Evolutionary conservation across 768 basidiomycete genomes (phyloP), one percentile per base, ranked within the genome.

Genomic region (Podaxis pistillaris): DNA sequence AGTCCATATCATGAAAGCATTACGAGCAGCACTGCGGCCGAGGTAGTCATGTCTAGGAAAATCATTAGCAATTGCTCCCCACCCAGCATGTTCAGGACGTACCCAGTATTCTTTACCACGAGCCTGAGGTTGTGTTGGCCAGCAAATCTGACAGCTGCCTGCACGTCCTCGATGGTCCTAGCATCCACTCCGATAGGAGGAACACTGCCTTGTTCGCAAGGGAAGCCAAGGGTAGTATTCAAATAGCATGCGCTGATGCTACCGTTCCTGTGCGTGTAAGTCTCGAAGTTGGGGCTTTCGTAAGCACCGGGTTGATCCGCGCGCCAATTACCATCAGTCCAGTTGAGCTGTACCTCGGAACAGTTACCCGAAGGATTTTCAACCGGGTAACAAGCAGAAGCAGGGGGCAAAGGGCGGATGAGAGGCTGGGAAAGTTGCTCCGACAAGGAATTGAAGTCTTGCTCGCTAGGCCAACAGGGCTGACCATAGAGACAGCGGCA

Each of bases 191-290:
- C 78, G 15, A 76, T 64, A 2, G 76, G 70, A 1, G 82, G 75
- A 1, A 82, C 73, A 52, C 74, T 76, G 13, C 81, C 82, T 64
- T 81, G 81, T 1, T 70, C 67, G 59, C 82, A 84, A 6, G 78
- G 74, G 13, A 72, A 41, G 5, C 75, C 77, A 1, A 80, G 66
- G 17, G 44, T 46, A 46, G 44, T 46, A 6, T 46, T 46, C 44
- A 44, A 15, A 44, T 44, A 44, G 15, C 41, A 44, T 4, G 17
- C 41, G 15, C 41, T 44, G 15, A 44, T 44, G 41, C 41, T 44
- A 15, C 13, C 41, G n/a, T 44, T 44, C 6, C 41, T 44, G 5
- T 17, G 15, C 2, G 17, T 44, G n/a, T 44, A 44, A 17, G 41
- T 1, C 41, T 44, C n/a, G 17, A 44, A 44, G 17, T 44, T 44